Base-by-base conservation (phyloP, 1,284 basidiomycete genomes). In the Heimioporus retisporus region DNA sequence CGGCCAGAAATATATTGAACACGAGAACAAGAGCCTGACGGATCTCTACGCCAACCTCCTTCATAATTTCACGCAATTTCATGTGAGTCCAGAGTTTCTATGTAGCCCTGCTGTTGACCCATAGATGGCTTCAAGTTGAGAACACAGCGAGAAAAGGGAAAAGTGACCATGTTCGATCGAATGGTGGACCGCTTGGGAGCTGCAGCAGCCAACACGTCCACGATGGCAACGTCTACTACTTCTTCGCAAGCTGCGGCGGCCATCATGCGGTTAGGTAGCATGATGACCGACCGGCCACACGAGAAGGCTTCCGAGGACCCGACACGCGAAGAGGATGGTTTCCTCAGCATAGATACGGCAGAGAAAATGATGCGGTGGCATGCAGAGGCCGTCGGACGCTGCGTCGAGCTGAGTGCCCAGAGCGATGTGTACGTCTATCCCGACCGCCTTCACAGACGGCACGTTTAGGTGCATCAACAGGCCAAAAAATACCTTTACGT, bases 321-420 rank as follows among this genome's bases (percentile, higher is more conserved):
- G 40, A 75, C 91, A 2, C 86, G 85, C 60, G 93, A 96, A 64
- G 91, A 93, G 68, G 96, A 98, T 75, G 96, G 96, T 7, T 73
- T 89, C 50, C 81, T 98, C 46, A 90, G 84, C 57, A 81, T 98
- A 6, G 89, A 91, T 50, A 84, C 91, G 31, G 94, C 95, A 2
- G 95, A 97, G 82, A 91, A 88, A 71, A 96, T 98, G 90, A 82
- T 98, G 23, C 95, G 91, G 77, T 98, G 96, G 96, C 97, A 99
- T 80, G 96, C 97, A 2, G 97, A 98, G 78, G 93, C 96, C 4
- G 90, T 97, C 44, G 96, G 97, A 6, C 84, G 97, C 69, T 96
- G 95, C 70, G 93, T 97, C 13, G 96, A 98, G 79, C 83, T 99
- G 40, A 96, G 91, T 73, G 81, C 90, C 6, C 75, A 88, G 4